Conservation (phyloP, 2,329 filamentous ascomycete species). For the Sarocladium brachiariae region DNA sequence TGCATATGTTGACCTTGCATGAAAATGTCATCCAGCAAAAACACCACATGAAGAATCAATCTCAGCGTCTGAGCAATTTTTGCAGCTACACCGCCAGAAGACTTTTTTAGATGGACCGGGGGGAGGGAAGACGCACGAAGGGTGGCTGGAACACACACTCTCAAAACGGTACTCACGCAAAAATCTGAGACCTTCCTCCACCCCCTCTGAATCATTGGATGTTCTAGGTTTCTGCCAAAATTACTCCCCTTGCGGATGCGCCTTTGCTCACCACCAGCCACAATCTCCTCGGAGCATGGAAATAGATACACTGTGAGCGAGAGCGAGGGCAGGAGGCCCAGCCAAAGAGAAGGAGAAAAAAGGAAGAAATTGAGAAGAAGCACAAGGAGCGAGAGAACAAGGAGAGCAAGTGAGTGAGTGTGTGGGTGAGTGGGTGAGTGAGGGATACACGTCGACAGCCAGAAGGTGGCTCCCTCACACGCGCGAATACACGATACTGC, state of each 20-base stretch:
- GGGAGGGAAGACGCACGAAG: not conserved
- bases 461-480: too few relatives aligned
- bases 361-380: too few relatives aligned
- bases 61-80: not conserved
- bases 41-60: not conserved
- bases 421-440: too few relatives aligned
- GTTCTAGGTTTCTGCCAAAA: not conserved
- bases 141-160: constrained; percentile 3
- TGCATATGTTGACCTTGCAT: constrained; percentile 6
- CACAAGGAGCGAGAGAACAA: too few relatives aligned
- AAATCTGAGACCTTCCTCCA: constrained; percentile 1
- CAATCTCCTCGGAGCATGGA: too few relatives aligned
- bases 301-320: too few relatives aligned
- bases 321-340: too few relatives aligned
- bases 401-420: too few relatives aligned
- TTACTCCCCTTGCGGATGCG: not conserved
- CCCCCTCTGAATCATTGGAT: constrained; percentile 3
- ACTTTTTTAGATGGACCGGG: not conserved
- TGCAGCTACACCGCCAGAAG: not conserved
- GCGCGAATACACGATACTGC: too few relatives aligned
- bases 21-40: not conserved
- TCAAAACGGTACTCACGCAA: not conserved
- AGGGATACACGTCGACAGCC: too few relatives aligned
- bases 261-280: constrained; percentile 4
- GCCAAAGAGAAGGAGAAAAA: too few relatives aligned